phyloP scores from a whole-genome alignment of 176 grass and related monocot species.

The Carex littledalei region DNA sequence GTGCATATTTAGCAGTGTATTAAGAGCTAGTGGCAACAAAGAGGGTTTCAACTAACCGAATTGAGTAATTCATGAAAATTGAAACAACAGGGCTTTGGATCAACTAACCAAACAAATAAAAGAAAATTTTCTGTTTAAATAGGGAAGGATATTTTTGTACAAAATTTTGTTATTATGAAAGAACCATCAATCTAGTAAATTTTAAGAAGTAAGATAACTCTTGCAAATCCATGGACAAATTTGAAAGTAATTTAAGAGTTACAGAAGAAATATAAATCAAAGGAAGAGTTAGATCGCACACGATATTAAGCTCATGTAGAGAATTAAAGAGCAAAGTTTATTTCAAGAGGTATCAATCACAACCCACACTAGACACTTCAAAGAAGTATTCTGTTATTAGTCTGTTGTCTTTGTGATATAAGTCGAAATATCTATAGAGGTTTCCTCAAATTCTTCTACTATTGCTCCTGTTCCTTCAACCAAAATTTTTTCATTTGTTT shows the following conservation, averaged over 20 bases:
- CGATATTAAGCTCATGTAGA: background rate
- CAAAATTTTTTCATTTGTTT: background rate
- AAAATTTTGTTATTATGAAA: no score
- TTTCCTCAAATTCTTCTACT: background rate
- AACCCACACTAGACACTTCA: background rate
- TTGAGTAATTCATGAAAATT: no score
- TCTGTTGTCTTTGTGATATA: background rate
- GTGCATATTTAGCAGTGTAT: no score
- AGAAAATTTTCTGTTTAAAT: no score
- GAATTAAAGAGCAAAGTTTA: background rate
- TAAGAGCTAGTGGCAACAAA: no score
- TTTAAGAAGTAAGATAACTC: background rate
- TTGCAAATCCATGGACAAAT: background rate
- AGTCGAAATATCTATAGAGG: background rate
- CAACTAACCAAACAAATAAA: no score
- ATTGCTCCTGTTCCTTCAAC: background rate
- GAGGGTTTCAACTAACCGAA: no score
- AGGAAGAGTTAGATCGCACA: background rate
- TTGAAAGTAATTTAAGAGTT: background rate
- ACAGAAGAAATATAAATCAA: background rate
- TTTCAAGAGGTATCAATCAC: background rate
- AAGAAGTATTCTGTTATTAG: background rate
- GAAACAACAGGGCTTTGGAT: no score
- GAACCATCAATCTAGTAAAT: background rate
- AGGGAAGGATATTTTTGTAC: no score